Conservation (phyloP, 2,329 filamentous ascomycete species). For the Cordyceps cicadae region DNA sequence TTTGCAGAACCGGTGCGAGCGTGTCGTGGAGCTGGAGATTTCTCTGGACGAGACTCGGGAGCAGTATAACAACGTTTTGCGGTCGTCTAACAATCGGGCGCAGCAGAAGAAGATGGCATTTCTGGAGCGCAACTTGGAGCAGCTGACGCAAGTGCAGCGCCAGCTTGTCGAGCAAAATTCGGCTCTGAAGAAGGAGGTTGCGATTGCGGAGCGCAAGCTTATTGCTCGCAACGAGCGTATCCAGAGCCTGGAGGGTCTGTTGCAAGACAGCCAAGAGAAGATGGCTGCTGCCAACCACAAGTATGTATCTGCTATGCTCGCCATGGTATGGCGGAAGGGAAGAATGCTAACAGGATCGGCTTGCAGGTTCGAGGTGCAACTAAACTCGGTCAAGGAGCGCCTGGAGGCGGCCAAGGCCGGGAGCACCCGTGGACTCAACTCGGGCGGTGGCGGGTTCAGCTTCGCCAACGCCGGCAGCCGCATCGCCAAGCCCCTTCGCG, state of each 20-base stretch:
- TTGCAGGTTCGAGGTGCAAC: conserved; percentile 92
- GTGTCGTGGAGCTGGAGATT: conserved; percentile 96
- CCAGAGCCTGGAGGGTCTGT: conserved; percentile 79
- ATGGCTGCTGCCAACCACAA: conserved; percentile 94
- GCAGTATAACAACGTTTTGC: conserved; percentile 97
- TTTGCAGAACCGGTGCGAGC: conserved; percentile 94
- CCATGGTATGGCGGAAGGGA: neutral
- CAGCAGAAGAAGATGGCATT: conserved; percentile 99
- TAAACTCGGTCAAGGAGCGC: conserved; percentile 94
- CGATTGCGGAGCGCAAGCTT: conserved; percentile 94
- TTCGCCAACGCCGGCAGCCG: conserved; percentile 57
- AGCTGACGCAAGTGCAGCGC: conserved; percentile 92
- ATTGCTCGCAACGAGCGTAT: conserved; percentile 96
- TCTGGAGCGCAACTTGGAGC: conserved; percentile 93
- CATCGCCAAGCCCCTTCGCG: conserved; percentile 61
- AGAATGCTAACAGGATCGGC: conserved; percentile 20
- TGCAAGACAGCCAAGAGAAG: conserved; percentile 98
- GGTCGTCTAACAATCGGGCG: conserved; percentile 92
- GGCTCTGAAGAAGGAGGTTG: conserved; percentile 96
- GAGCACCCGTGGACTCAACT: conserved; percentile 74
- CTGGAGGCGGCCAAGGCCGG: conserved; percentile 91
- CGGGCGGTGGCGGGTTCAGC: conserved; percentile 61
- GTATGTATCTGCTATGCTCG: conserved; percentile 45
- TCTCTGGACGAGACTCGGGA: conserved; percentile 94
- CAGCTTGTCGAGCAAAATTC: conserved; percentile 98